Evolutionary conservation across 352 stramenopile species (phyloP), one percentile per base, ranked within the genome.

Genomic region (Achlya hypogyna): DNA sequence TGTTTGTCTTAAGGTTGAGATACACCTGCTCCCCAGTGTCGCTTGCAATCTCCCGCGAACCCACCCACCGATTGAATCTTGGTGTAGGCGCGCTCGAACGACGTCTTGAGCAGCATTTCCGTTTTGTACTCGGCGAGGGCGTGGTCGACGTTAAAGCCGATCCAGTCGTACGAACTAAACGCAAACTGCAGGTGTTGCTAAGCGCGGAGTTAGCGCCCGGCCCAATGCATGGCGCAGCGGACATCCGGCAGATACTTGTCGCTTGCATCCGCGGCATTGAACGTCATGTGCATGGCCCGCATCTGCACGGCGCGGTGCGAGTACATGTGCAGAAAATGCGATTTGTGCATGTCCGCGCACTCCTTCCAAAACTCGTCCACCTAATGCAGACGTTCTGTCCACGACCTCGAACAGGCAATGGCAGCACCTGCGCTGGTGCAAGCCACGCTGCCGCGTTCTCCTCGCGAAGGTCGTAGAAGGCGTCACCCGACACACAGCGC

Each of bases 71-170:
- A 71, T 56, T 81, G 75, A 5, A 85, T 68, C 25, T 85, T 69
- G 27, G 76, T 81, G 5, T 53, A 69, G 10, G 77, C 77, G 65
- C 73, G 71, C 14, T 69, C 60, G 40, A 85, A 85, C 32, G 74
- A 81, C 9, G 59, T 64, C 53, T 75, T 74, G 35, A 85, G 72
- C 40, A 82, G 43, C 45, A 74, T 73, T 9, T 76, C 75, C 16
- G 82, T 35, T 20, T 75, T 74, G 70, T 79, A 82, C 63, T 85
- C 75, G 22, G 77, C 75, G 1, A 82, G 70, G 3, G 75, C 82
- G 64, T 85, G 77, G 65, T 85, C 77, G 0, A 85, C 75, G 38
- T 85, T 74, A 47, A 85, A 85, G 16, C 77, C 77, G 54, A 85
- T 76, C 77, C 77, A 85, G n/a, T 66, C 73, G 69, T 85, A 85